Percentiles rank a stretch among this genome's conserved stretches.
phyloP scores from a whole-genome alignment of 208 protist genomes.

The Acanthamoeba quina region DNA sequence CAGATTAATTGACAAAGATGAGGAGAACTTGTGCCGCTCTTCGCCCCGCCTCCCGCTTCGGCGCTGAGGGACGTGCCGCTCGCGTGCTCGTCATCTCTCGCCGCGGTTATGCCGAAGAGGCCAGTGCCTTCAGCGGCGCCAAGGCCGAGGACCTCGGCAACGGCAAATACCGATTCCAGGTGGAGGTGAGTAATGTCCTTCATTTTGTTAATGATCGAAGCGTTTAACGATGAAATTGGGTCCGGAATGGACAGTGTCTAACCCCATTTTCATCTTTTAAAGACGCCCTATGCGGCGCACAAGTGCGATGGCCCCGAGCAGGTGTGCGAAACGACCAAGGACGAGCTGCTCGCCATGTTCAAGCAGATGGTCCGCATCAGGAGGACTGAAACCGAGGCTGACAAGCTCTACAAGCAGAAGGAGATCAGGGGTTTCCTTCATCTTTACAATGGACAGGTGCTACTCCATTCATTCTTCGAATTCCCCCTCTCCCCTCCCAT shows the following conservation, averaged over 20 bases:
- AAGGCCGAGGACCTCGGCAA: slow-evolving; percentile 61
- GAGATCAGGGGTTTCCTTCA: slow-evolving; percentile 98
- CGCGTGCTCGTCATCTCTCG: slow-evolving; percentile 26
- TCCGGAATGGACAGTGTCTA: too few relatives aligned
- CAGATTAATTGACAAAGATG: background rate
- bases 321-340: slow-evolving; percentile 73
- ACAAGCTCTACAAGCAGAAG: slow-evolving; percentile 97
- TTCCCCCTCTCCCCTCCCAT: background rate
- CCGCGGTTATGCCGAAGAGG: slow-evolving; percentile 58
- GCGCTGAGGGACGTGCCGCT: background rate
- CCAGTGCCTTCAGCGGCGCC: slow-evolving; percentile 29
- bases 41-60: background rate
- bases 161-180: slow-evolving; percentile 62
- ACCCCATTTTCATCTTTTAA: background rate
- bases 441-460: slow-evolving; percentile 97
- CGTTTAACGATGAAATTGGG: background rate
- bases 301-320: slow-evolving; percentile 62
- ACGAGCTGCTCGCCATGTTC: slow-evolving; percentile 88
- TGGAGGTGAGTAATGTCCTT: slow-evolving; percentile 22
- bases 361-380: slow-evolving; percentile 95
- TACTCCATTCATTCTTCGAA: background rate
- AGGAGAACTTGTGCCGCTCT: slow-evolving; percentile 21
- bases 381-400: slow-evolving; percentile 95
- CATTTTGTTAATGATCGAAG: too few relatives aligned
- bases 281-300: slow-evolving; percentile 66